phyloP scores from a whole-genome alignment of 2,329 filamentous ascomycete genomes.

The Botrytis byssoidea region DNA sequence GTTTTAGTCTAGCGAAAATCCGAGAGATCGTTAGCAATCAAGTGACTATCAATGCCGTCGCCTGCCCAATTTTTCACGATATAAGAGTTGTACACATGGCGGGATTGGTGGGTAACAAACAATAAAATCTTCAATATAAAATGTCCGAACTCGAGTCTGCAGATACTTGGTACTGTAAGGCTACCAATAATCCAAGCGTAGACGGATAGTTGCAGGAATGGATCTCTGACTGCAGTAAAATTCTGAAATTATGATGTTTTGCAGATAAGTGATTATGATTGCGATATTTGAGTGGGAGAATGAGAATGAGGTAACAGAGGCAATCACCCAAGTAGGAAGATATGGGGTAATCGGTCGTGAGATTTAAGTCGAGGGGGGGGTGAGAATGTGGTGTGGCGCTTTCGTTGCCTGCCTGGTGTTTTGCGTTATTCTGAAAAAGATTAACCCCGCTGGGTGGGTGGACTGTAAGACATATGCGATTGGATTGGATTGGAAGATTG shows the following conservation, averaged over 20 bases:
- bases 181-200: slow-evolving; percentile 9
- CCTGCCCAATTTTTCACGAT: not conserved
- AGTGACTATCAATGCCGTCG: not conserved
- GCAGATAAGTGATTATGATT: slow-evolving; percentile 6
- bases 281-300: not conserved
- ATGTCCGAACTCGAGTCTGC: not conserved
- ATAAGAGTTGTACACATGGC: not conserved
- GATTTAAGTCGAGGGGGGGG: not conserved
- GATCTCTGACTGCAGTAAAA: slow-evolving; percentile 9
- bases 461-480: not conserved
- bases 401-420: slow-evolving; percentile 6
- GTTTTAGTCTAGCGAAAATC: slow-evolving; percentile 1
- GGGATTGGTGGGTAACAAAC: slow-evolving; percentile 3
- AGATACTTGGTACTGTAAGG: slow-evolving; percentile 13
- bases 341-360: slow-evolving; percentile 6
- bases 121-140: slow-evolving; percentile 1
- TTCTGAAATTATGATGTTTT: slow-evolving; percentile 7
- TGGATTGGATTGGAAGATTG: too few species aligned
- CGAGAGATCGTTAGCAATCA: slow-evolving; percentile 19
- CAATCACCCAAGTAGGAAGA: not conserved
- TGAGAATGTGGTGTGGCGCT: slow-evolving; percentile 20
- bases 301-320: not conserved
- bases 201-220: slow-evolving; percentile 15
- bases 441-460: slow-evolving; percentile 16
- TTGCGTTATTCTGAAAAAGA: not conserved